phyloP scores from a whole-genome alignment of 164 flowering plant genomes.

The Kingdonia uniflora region DNA sequence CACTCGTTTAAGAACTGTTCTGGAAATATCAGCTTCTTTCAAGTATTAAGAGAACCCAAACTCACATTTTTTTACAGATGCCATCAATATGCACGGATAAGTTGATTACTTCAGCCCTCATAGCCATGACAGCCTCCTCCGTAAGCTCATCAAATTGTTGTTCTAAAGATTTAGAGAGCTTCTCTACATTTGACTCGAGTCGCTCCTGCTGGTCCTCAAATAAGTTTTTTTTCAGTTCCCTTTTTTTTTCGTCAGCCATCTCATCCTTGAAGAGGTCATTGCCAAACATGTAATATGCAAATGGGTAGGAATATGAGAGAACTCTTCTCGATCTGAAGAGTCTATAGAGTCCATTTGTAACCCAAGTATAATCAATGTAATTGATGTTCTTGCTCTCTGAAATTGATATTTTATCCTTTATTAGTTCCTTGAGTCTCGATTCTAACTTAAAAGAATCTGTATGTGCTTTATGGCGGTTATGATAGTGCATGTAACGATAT shows the following conservation, averaged over 20 bases:
- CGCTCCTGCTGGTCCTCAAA: conserved; percentile 61
- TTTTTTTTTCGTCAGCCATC: conserved; percentile 28
- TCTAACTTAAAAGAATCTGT: conserved; percentile 48
- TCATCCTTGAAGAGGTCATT: conserved; percentile 40
- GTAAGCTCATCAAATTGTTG: conserved; percentile 24
- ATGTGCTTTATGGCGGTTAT: conserved; percentile 44
- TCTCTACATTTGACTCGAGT: conserved; percentile 46
- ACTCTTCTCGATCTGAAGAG: conserved; percentile 49
- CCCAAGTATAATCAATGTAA: conserved; percentile 35
- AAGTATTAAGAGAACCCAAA: background rate
- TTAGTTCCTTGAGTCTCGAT: conserved; percentile 29
- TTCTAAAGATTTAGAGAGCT: conserved; percentile 36
- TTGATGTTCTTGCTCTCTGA: conserved; percentile 23
- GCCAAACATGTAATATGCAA: conserved; percentile 59
- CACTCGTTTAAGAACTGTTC: no score
- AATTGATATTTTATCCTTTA: conserved; percentile 18
- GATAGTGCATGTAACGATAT: conserved; percentile 47
- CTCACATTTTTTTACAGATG: conserved; percentile 46
- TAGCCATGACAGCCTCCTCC: conserved; percentile 23
- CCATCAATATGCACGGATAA: conserved; percentile 27
- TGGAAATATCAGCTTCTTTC: no score
- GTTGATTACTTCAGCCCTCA: conserved; percentile 40
- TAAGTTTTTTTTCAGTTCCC: conserved; percentile 34
- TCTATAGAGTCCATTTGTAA: conserved; percentile 39
- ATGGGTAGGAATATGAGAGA: conserved; percentile 50